These are phyloP conservation scores for Boletus eberwhitei DNA, from an alignment of 768 basidiomycete genomes.

Conservation along the genomic window DNA sequence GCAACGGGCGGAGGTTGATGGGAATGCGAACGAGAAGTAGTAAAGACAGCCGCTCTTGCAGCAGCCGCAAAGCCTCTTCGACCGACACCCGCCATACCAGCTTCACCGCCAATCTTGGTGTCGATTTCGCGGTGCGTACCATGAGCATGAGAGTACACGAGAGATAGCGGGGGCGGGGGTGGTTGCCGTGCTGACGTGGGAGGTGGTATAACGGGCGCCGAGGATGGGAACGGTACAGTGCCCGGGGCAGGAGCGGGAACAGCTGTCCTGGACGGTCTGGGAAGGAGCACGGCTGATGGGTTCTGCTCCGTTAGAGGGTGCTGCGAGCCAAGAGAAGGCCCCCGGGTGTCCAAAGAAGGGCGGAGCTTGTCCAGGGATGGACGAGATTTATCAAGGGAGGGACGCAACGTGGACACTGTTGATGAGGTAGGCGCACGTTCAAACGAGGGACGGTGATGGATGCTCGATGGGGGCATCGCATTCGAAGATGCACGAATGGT, in stretches of 20 bases:
- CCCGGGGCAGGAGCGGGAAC: constrained; percentile 10
- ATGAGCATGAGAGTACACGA: constrained; percentile 1
- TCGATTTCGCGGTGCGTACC: constrained; percentile 42
- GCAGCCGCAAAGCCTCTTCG: constrained; percentile 78
- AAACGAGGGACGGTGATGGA: constrained; percentile 11
- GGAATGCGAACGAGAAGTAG: constrained; percentile 20
- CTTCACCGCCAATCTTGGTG: constrained; percentile 72
- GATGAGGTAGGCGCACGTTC: constrained; percentile 19
- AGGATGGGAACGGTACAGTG: constrained; percentile 16
- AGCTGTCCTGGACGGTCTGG: constrained; percentile 7
- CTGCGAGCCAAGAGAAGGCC: constrained; percentile 15
- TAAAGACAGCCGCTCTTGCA: constrained; percentile 58
- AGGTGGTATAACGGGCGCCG: constrained; percentile 1
- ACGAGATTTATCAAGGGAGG: constrained; percentile 13
- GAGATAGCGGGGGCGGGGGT: constrained; percentile 17
- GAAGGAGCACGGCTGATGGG: neutral
- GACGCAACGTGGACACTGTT: constrained; percentile 8
- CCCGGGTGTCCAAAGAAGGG: constrained; percentile 11
- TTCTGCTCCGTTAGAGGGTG: constrained; percentile 4
- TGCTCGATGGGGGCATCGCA: constrained; percentile 4
- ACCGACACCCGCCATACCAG: constrained; percentile 91
- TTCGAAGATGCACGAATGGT: constrained; percentile 9
- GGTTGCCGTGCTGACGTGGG: constrained; percentile 17
- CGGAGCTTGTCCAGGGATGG: constrained; percentile 19
- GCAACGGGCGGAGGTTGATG: neutral